Base-by-base conservation (phyloP, 345 rosid genomes). In the Pelargonium nanum region DNA sequence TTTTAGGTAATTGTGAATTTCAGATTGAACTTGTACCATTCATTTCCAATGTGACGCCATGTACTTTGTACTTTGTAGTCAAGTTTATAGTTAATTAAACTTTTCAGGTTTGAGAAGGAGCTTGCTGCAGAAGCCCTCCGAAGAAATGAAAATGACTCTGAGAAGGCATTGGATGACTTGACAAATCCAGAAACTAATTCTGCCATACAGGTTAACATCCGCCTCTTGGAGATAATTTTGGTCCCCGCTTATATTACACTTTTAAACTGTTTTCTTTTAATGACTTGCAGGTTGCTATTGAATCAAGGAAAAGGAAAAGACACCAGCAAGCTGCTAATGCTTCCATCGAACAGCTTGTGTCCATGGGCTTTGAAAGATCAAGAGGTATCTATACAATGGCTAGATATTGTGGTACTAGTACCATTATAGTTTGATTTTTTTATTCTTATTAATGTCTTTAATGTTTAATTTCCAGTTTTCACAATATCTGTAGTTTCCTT, bases 111-210 rank as follows among this genome's bases (percentile, higher is more conserved):
- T 81, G 91, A 74, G 62, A 92, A 75, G 78, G 82, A 75, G 52
- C 93, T 92, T 67, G 89, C 85, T 77, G 95, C 93, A 26, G 96
- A 92, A 77, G 81, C 96, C 64, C 91, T 88, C 56, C 75, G 93
- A 72, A 86, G 89, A 79, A 82, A 86, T 71, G 98, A 91, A 73
- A 88, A 91, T 61, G 89, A 86, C 67, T 70, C 83, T 32, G 75
- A 88, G 61, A 77, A 79, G 65, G 96, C 98, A 19, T 81, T 91
- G 74, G 95, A 91, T 75, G 96, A 82, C 73, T 76, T 91, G 77
- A 91, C 95, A 59, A 80, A 80, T 72, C 87, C 87, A 19, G 83
- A 83, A 63, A 62, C 67, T 60, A 88, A 86, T 71, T 78, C 91
- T 26, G 59, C 59, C 45, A 77, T 89, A 58, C 98, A 87, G 89